Evolutionary conservation across 1,139 yeast genomes (phyloP).

Genomic region (Magnusiomyces magnusii): DNA sequence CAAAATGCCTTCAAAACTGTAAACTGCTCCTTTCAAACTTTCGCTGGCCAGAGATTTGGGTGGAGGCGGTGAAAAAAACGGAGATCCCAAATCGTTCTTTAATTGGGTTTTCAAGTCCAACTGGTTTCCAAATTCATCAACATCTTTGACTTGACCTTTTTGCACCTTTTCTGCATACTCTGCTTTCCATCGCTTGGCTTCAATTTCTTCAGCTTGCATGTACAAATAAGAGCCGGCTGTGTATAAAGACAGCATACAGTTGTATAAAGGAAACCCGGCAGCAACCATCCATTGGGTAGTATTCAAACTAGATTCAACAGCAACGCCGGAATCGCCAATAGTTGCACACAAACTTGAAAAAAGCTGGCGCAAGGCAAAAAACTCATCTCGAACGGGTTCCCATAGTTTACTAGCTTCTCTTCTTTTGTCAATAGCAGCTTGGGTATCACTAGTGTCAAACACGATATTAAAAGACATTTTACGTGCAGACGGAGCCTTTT

Average conservation of each 20-base stretch:
- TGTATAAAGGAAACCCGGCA: conserved; percentile 62
- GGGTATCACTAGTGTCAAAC: not conserved
- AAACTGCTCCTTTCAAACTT: conserved; percentile 11
- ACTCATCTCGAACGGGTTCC: conserved; percentile 70
- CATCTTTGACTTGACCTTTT: not conserved
- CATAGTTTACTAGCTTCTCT: conserved; percentile 29
- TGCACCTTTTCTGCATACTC: conserved; percentile 26
- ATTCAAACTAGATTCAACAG: conserved; percentile 55
- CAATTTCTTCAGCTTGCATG: conserved; percentile 61
- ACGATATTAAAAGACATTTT: conserved; percentile 4
- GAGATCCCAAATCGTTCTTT: conserved; percentile 21
- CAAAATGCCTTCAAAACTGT: conserved; percentile 36
- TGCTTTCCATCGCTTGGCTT: conserved; percentile 36
- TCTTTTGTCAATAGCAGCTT: conserved; percentile 11
- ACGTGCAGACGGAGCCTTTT: not conserved
- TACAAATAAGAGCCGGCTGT: conserved; percentile 67
- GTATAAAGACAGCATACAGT: conserved; percentile 53
- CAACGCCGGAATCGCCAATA: conserved; percentile 57
- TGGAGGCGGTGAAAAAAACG: conserved; percentile 27
- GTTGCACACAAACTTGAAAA: conserved; percentile 60
- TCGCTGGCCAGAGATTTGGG: conserved; percentile 38
- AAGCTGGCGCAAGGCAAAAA: conserved; percentile 65
- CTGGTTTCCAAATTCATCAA: not conserved
- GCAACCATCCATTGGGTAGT: conserved; percentile 68
- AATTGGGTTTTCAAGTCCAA: not conserved